A percentile compares a stretch with the other conserved stretches of the same genome.
These are phyloP conservation scores for Neopestalotiopsis sp. DNA, from an alignment of 2,329 filamentous ascomycete species.

Conservation along the genomic window DNA sequence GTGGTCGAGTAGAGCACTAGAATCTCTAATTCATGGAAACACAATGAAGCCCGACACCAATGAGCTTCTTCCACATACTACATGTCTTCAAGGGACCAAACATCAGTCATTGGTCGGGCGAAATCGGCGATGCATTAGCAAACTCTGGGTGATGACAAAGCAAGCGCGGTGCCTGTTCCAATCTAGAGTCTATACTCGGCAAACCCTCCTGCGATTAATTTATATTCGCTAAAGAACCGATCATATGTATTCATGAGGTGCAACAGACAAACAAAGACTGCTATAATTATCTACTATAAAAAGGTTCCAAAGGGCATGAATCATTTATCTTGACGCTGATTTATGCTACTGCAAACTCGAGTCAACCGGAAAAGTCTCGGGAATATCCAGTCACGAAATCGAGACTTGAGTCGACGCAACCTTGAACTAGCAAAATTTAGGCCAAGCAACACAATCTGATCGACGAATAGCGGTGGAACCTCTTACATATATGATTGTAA, in stretches of 20 bases:
- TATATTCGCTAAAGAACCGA: no score
- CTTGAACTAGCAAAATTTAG: conserved; percentile 7
- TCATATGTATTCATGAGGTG: no score
- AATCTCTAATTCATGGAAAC: background rate
- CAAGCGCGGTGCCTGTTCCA: background rate
- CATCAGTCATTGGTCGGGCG: background rate
- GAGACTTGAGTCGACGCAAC: background rate
- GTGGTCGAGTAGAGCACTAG: no score
- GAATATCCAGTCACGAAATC: conserved; percentile 16
- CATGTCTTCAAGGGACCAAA: background rate
- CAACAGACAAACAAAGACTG: no score
- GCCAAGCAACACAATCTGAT: background rate
- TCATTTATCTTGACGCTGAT: background rate
- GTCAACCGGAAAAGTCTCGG: conserved; percentile 19
- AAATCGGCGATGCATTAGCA: background rate
- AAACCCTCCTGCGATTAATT: no score
- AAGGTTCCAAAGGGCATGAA: background rate
- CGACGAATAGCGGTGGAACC: background rate
- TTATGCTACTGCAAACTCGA: background rate
- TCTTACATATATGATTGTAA: background rate
- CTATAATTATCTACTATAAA: background rate
- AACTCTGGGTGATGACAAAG: background rate
- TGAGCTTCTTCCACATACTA: background rate
- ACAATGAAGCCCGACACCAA: background rate
- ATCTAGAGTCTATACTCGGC: background rate